Percentiles rank a stretch among this genome's conserved stretches.
These are phyloP conservation scores for Vigna angularis DNA, from an alignment of 306 rosid species.

Conservation along the genomic window DNA sequence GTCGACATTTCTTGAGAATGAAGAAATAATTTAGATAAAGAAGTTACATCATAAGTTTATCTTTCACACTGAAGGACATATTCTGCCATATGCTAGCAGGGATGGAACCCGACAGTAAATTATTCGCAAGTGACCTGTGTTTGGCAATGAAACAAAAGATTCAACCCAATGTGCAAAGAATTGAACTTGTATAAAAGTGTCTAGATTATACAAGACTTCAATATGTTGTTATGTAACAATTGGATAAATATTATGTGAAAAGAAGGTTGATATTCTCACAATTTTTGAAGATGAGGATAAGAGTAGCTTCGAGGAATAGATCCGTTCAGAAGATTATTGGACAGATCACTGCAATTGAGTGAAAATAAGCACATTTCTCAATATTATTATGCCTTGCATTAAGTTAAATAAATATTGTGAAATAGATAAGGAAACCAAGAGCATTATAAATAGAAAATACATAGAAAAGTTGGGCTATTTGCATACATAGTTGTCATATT, in stretches of 20 bases:
- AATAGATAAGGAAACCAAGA: slow-evolving; percentile 29
- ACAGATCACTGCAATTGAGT: slow-evolving; percentile 62
- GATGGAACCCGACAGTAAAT: slow-evolving; percentile 61
- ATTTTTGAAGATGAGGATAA: slow-evolving; percentile 66
- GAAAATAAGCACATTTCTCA: slow-evolving; percentile 24
- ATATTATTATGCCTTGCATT: slow-evolving; percentile 9
- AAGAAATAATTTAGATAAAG: slow-evolving; percentile 26
- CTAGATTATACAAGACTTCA: slow-evolving; percentile 27
- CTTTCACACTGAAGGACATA: slow-evolving; percentile 46
- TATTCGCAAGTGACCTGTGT: slow-evolving; percentile 65
- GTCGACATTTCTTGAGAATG: slow-evolving; percentile 22
- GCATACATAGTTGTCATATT: slow-evolving; percentile 82
- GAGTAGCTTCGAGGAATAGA: slow-evolving; percentile 62
- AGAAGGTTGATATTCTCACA: slow-evolving; percentile 62
- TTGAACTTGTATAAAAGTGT: slow-evolving; percentile 2
- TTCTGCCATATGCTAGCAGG: slow-evolving; percentile 63
- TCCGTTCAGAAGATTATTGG: slow-evolving; percentile 74
- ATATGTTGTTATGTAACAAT: slow-evolving; percentile 1
- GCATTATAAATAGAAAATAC: slow-evolving; percentile 15
- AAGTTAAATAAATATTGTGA: slow-evolving; percentile 32
- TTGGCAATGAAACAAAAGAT: slow-evolving; percentile 39
- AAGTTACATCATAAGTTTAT: slow-evolving; percentile 65
- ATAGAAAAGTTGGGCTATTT: slow-evolving; percentile 22
- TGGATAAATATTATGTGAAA: slow-evolving; percentile 24
- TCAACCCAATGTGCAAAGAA: slow-evolving; percentile 35